Evolutionary conservation across 2,329 filamentous ascomycete species (phyloP).

Genomic region (Fusarium nodosum): DNA sequence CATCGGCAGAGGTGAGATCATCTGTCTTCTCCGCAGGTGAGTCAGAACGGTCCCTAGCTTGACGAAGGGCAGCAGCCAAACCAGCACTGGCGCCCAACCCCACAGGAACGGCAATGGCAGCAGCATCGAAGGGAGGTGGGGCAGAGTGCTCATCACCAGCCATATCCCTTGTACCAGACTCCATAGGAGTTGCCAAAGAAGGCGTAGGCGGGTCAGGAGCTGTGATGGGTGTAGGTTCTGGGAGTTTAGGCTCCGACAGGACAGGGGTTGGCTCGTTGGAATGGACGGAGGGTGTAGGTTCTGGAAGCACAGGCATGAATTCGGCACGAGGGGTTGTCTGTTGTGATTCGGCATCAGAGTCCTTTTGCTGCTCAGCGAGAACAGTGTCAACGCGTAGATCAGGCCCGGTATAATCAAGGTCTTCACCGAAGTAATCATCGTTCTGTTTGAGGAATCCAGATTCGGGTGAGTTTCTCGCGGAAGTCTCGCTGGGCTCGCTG

Average conservation of each 20-base stretch:
- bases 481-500: slow-evolving; percentile 60
- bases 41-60: slow-evolving; percentile 31
- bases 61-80: slow-evolving; percentile 48
- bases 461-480: slow-evolving; percentile 54
- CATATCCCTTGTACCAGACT: slow-evolving; percentile 59
- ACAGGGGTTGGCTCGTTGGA: slow-evolving; percentile 5
- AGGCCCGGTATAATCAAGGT: slow-evolving; percentile 39
- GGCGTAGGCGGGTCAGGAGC: slow-evolving; percentile 23
- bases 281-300: slow-evolving; percentile 2
- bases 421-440: slow-evolving; percentile 50
- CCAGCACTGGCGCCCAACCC: slow-evolving; percentile 44
- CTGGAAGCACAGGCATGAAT: slow-evolving; percentile 50
- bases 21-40: slow-evolving; percentile 47
- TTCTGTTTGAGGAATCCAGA: slow-evolving; percentile 46
- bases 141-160: slow-evolving; percentile 60
- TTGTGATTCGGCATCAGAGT: slow-evolving; percentile 70
- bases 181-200: slow-evolving; percentile 57
- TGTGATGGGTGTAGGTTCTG: slow-evolving; percentile 12
- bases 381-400: slow-evolving; percentile 60
- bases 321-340: slow-evolving; percentile 78
- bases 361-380: slow-evolving; percentile 48
- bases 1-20: slow-evolving; percentile 54
- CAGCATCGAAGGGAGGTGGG: slow-evolving; percentile 53
- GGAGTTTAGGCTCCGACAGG: slow-evolving; percentile 46
- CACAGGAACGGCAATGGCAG: slow-evolving; percentile 42